Evolutionary conservation across 331 rosid genomes (phyloP).

Genomic region (Malus hybrid): DNA sequence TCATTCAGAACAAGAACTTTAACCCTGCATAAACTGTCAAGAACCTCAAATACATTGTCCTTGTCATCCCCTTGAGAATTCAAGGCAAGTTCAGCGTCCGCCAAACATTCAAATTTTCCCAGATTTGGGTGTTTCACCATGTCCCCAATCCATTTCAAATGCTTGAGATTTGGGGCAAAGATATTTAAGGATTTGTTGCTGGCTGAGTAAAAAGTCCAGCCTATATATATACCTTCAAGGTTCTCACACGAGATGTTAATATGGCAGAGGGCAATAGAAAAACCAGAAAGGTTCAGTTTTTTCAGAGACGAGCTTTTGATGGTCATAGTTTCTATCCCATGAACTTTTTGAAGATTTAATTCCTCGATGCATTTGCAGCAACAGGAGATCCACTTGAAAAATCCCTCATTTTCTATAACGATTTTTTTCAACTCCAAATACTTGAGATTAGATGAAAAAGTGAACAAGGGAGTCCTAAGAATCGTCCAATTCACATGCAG

Average conservation of each 20-base stretch:
- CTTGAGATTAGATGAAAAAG: background rate
- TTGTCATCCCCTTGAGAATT: background rate
- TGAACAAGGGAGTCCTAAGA: background rate
- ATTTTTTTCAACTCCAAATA: background rate
- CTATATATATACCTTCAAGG: background rate
- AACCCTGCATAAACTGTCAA: background rate
- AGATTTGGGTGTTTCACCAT: background rate
- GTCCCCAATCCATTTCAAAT: background rate
- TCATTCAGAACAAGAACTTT: background rate
- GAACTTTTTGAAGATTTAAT: background rate
- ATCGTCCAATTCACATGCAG: background rate
- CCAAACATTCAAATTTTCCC: background rate
- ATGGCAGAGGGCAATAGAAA: background rate
- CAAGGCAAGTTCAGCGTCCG: background rate
- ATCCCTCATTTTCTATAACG: background rate
- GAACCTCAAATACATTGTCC: background rate
- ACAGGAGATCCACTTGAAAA: background rate
- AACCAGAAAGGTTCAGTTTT: background rate
- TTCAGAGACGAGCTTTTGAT: background rate
- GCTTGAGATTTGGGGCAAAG: background rate
- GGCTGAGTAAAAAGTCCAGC: background rate
- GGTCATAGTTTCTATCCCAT: background rate
- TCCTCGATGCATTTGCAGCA: background rate
- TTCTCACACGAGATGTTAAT: background rate
- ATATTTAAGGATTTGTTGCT: background rate